Conservation (phyloP, 345 rosid genomes). For the Erysimum cheiranthoides region DNA sequence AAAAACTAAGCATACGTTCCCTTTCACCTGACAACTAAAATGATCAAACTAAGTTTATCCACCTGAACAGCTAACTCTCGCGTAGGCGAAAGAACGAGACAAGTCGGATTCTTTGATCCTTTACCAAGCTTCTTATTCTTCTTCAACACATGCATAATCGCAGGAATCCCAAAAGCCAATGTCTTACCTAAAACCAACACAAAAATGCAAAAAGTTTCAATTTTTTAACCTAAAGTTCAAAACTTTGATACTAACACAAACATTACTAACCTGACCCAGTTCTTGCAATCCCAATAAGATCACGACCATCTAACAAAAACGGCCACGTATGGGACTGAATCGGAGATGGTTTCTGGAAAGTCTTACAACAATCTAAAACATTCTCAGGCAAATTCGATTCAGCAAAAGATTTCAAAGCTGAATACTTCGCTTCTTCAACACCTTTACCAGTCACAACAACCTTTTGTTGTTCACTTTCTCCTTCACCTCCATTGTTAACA, state of each 20-base stretch:
- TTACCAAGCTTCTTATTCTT: constrained; percentile 64
- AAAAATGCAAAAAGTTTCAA: constrained; percentile 31
- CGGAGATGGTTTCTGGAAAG: constrained; percentile 78
- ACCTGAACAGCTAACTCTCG: constrained; percentile 97
- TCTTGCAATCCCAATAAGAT: constrained; percentile 90
- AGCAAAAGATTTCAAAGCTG: constrained; percentile 59
- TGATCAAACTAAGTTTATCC: constrained; percentile 22
- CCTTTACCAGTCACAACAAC: constrained; percentile 73
- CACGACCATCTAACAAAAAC: constrained; percentile 84
- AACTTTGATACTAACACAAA: background rate
- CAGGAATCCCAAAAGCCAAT: constrained; percentile 88
- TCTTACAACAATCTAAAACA: constrained; percentile 79
- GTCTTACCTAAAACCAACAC: constrained; percentile 70
- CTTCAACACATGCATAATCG: constrained; percentile 77
- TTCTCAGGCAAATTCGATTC: constrained; percentile 66
- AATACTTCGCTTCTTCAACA: constrained; percentile 64
- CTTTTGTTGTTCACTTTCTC: constrained; percentile 50
- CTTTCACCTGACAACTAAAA: background rate
- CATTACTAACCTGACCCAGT: constrained; percentile 88
- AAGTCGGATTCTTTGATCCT: constrained; percentile 65
- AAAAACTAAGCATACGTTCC: background rate
- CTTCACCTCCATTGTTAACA: constrained; percentile 30
- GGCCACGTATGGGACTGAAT: constrained; percentile 98
- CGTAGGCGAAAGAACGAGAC: constrained; percentile 95
- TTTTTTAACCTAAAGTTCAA: background rate